Conservation (phyloP, 768 basidiomycete species). For the Tulasnella sp. region DNA sequence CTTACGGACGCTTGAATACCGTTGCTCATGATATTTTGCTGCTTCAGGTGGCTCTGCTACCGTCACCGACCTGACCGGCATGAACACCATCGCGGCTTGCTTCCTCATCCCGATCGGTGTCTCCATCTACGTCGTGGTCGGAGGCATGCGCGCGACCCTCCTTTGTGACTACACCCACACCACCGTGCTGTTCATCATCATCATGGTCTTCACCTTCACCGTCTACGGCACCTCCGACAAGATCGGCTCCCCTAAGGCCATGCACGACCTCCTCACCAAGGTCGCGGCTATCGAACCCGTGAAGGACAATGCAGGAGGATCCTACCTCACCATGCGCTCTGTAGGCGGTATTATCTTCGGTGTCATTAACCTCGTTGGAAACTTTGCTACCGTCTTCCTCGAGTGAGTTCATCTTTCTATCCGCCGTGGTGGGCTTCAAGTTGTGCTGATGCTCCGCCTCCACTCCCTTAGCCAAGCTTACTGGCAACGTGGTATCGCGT, state of each 20-base stretch:
- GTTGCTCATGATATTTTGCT: too few relatives aligned
- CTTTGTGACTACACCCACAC: constrained; percentile 87
- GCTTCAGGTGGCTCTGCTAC: constrained; percentile 48
- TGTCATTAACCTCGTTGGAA: constrained; percentile 41
- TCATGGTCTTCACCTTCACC: constrained; percentile 63
- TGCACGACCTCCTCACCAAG: constrained; percentile 66
- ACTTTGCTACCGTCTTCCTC: constrained; percentile 8
- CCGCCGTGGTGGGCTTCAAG: background rate
- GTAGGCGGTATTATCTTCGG: constrained; percentile 70
- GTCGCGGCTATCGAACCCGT: constrained; percentile 39
- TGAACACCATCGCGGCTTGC: constrained; percentile 81
- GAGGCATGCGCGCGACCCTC: constrained; percentile 77
- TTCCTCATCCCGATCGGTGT: constrained; percentile 86
- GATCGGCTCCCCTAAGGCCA: constrained; percentile 65
- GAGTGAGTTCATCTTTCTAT: background rate
- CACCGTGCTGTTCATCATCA: constrained; percentile 73
- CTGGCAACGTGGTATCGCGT: constrained; percentile 88
- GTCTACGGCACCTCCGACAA: constrained; percentile 69
- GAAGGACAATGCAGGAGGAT: constrained; percentile 70
- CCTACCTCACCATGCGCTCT: constrained; percentile 70
- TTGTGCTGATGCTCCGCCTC: background rate
- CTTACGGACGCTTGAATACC: too few relatives aligned
- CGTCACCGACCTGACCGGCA: constrained; percentile 77
- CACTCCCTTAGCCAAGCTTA: constrained; percentile 46
- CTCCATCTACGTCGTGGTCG: constrained; percentile 76